Percentiles rank a stretch among this genome's conserved stretches.
Evolutionary conservation across 352 stramenopile genomes (phyloP).

Genomic region (Globisporangium middletonii): DNA sequence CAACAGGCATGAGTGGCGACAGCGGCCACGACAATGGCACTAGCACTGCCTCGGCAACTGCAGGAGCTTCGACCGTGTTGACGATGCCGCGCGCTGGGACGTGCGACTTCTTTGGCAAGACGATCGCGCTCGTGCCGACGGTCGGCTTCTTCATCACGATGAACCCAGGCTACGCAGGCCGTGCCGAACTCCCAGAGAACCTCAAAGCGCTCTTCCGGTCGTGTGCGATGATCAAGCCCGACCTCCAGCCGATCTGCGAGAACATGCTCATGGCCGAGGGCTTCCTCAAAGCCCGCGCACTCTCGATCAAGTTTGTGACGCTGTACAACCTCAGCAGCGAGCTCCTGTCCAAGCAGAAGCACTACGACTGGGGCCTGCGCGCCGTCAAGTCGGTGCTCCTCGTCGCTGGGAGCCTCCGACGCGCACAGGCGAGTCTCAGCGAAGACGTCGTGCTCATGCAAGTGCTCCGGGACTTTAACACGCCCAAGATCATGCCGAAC

Average conservation of each 20-base stretch:
- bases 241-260: conserved; percentile 90
- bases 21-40: conserved; percentile 9
- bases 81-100: conserved; percentile 40
- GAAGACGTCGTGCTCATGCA: conserved; percentile 94
- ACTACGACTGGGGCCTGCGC: conserved; percentile 95
- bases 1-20: neutral
- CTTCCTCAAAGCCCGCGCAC: conserved; percentile 76
- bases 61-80: conserved; percentile 13
- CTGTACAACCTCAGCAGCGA: conserved; percentile 87
- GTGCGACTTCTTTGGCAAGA: conserved; percentile 90
- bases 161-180: conserved; percentile 91
- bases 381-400: conserved; percentile 96
- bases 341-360: conserved; percentile 81
- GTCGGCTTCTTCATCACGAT: conserved; percentile 94
- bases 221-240: conserved; percentile 91
- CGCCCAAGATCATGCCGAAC: conserved; percentile 88
- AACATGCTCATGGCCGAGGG: conserved; percentile 95
- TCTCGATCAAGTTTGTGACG: conserved; percentile 89
- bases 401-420: conserved; percentile 91
- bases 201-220: conserved; percentile 90
- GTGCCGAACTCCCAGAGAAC: conserved; percentile 90
- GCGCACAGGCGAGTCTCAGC: conserved; percentile 64
- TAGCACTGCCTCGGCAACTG: conserved; percentile 1
- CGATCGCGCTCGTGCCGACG: conserved; percentile 74
- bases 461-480: conserved; percentile 96